phyloP scores from a whole-genome alignment of 768 basidiomycete genomes.

The Collybia nuda region DNA sequence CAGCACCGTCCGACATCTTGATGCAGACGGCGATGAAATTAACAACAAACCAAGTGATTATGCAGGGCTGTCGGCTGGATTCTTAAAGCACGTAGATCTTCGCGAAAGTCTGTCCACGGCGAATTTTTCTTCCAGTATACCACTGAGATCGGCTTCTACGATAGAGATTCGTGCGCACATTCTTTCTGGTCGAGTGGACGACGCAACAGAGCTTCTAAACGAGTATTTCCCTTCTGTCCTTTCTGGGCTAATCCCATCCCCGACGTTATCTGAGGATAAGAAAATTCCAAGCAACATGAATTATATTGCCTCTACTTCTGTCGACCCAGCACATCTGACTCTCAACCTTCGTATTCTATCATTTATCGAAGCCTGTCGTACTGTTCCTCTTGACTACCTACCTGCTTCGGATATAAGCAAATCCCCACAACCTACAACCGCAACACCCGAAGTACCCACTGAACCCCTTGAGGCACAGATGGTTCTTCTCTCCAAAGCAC shows the following conservation, averaged over 20 bases:
- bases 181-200: conserved; percentile 72
- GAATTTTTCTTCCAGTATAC: background rate
- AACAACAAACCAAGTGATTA: conserved; percentile 20
- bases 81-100: conserved; percentile 45
- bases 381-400: conserved; percentile 56
- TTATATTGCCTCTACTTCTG: conserved; percentile 60
- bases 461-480: conserved; percentile 40
- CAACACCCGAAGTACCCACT: conserved; percentile 25
- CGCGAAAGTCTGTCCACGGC: conserved; percentile 44
- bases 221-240: conserved; percentile 71
- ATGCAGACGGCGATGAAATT: conserved; percentile 72
- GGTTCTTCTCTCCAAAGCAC: conserved; percentile 53
- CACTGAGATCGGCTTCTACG: background rate
- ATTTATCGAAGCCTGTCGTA: conserved; percentile 85
- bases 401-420: conserved; percentile 8
- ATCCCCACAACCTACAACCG: conserved; percentile 1
- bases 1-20: conserved; percentile 58
- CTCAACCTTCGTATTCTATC: conserved; percentile 86
- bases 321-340: conserved; percentile 70
- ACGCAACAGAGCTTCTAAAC: conserved; percentile 67
- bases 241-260: conserved; percentile 30
- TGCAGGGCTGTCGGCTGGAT: conserved; percentile 32
- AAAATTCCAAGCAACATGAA: conserved; percentile 34
- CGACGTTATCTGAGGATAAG: conserved; percentile 2
- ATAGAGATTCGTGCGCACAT: conserved; percentile 71